Percentiles rank a stretch among this genome's conserved stretches.
Conservation (phyloP, 768 basidiomycete species). For the Cystofilobasidium macerans region DNA sequence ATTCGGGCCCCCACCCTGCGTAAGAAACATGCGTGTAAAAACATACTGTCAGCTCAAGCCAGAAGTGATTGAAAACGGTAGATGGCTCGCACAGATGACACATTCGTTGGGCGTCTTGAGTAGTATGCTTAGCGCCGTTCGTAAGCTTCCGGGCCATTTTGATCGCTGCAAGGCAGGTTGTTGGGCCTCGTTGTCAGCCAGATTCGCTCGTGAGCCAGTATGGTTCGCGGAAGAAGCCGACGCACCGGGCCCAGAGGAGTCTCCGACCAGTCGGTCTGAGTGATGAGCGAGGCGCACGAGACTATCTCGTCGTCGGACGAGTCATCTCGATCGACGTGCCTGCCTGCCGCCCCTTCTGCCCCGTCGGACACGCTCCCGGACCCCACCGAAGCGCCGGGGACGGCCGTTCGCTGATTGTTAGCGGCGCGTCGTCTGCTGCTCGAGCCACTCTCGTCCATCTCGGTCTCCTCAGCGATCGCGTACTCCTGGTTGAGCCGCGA, state of each 20-base stretch:
- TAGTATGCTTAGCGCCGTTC: slow-evolving; percentile 12
- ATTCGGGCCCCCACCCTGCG: slow-evolving; percentile 15
- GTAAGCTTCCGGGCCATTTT: slow-evolving; percentile 14
- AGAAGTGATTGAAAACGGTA: background rate
- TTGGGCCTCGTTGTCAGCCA: no score
- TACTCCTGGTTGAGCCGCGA: background rate
- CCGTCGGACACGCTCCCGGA: no score
- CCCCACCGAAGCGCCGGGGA: no score
- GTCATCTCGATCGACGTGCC: background rate
- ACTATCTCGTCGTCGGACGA: slow-evolving; percentile 2
- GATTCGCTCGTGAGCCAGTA: no score
- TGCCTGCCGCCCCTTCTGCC: no score
- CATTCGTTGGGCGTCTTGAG: slow-evolving; percentile 22
- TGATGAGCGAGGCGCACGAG: slow-evolving; percentile 6
- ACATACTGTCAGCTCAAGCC: background rate
- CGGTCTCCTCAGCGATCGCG: background rate
- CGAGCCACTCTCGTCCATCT: no score
- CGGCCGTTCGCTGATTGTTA: no score
- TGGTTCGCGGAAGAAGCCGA: background rate
- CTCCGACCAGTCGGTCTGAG: slow-evolving; percentile 13
- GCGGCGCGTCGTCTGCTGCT: no score
- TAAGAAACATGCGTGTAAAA: background rate
- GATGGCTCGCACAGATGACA: slow-evolving; percentile 17
- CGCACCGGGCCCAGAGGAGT: background rate
- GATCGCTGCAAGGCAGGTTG: background rate